Percentiles rank a stretch among this genome's conserved stretches.
Evolutionary conservation across 108 stramenopile species (phyloP).

Genomic region (Conticribra guillardii): DNA sequence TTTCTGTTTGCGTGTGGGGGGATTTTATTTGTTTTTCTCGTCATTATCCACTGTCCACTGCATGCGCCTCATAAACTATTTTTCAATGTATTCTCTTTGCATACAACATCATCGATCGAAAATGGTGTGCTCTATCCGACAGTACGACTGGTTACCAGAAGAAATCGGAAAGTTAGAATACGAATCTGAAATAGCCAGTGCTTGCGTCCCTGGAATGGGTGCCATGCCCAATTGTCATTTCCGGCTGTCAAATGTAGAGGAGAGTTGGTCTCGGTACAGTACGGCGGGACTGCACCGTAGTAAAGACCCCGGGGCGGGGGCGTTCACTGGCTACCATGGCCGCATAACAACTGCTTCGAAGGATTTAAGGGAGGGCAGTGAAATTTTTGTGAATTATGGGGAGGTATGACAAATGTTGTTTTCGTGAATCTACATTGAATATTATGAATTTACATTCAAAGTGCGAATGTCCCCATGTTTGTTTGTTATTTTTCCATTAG

Average conservation of each 20-base stretch:
- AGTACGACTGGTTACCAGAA: slow-evolving; percentile 38
- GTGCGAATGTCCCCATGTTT: no score
- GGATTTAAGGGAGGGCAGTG: slow-evolving; percentile 59
- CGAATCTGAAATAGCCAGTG: slow-evolving; percentile 38
- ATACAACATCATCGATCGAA: not conserved
- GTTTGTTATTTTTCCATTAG: not conserved
- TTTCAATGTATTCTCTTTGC: not conserved
- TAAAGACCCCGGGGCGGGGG: slow-evolving; percentile 59
- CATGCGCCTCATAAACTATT: no score
- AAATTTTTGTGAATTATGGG: slow-evolving; percentile 73
- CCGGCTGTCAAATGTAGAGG: slow-evolving; percentile 49
- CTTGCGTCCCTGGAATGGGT: slow-evolving; percentile 52
- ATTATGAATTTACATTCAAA: no score
- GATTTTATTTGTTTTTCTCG: not conserved
- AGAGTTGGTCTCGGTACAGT: slow-evolving; percentile 42
- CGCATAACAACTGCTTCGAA: slow-evolving; percentile 32
- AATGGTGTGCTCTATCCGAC: no score
- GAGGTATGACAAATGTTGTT: slow-evolving; percentile 28
- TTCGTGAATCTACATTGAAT: no score
- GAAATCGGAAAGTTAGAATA: slow-evolving; percentile 14
- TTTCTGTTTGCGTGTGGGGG: not conserved
- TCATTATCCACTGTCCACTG: no score
- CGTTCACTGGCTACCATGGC: slow-evolving; percentile 53
- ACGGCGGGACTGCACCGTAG: slow-evolving; percentile 47
- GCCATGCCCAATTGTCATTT: slow-evolving; percentile 58